A percentile compares a stretch with the other conserved stretches of the same genome.
phyloP scores from a whole-genome alignment of 2,329 filamentous ascomycete species.

The Knufia fluminis region DNA sequence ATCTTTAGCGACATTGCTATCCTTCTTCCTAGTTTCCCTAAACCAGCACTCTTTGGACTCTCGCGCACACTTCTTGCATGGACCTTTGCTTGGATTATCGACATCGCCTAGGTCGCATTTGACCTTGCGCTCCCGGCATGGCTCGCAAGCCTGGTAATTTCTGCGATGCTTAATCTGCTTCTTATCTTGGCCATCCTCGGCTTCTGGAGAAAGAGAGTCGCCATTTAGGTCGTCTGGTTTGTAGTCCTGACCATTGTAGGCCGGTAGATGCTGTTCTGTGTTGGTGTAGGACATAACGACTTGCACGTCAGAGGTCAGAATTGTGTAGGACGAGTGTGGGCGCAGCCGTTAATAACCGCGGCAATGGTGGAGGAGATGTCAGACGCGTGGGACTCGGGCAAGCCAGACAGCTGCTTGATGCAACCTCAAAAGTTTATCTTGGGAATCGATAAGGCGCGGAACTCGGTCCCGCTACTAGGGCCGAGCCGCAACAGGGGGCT shows the following conservation, averaged over 20 bases:
- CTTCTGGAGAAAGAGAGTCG: slow-evolving; percentile 24
- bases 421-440: not conserved
- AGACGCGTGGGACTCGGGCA: not conserved
- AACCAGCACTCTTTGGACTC: slow-evolving; percentile 98
- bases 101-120: slow-evolving; percentile 50
- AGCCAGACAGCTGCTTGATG: not conserved
- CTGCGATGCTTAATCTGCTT: slow-evolving; percentile 33
- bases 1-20: not conserved
- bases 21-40: slow-evolving; percentile 85
- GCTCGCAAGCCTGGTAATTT: slow-evolving; percentile 42
- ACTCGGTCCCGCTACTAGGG: not conserved
- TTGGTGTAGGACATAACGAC: slow-evolving; percentile 1
- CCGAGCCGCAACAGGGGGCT: too few species aligned
- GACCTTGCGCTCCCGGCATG: slow-evolving; percentile 41
- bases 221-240: slow-evolving; percentile 8
- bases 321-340: not conserved
- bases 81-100: slow-evolving; percentile 87
- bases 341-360: slow-evolving; percentile 6
- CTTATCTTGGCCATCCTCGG: slow-evolving; percentile 13
- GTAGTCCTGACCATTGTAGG: not conserved
- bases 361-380: slow-evolving; percentile 1
- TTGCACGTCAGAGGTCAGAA: not conserved
- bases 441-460: not conserved
- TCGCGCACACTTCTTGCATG: slow-evolving; percentile 84
- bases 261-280: not conserved